Percentiles rank a stretch among this genome's conserved stretches.
Conservation (phyloP, 345 rosid species). For the Arabidopsis arenosa region DNA sequence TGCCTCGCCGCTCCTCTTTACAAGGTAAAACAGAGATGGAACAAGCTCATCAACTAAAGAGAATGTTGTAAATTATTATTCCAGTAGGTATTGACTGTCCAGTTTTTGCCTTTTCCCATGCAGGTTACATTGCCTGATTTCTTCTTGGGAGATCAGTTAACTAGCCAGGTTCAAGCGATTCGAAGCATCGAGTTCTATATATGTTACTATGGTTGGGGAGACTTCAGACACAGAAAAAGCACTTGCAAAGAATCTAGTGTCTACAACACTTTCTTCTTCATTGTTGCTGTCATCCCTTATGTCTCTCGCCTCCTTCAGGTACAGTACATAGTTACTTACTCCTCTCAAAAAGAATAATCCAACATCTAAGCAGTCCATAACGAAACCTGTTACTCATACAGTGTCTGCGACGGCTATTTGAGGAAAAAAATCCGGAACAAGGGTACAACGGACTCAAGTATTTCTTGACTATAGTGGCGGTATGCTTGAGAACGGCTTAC, state of each 20-base stretch:
- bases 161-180: slow-evolving; percentile 80
- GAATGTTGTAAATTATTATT: slow-evolving; percentile 10
- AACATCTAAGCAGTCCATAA: slow-evolving; percentile 11
- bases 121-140: slow-evolving; percentile 79
- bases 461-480: slow-evolving; percentile 64
- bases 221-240: slow-evolving; percentile 48
- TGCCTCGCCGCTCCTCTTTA: slow-evolving; percentile 47
- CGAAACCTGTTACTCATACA: slow-evolving; percentile 34
- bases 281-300: slow-evolving; percentile 64
- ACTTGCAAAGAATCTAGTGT: slow-evolving; percentile 40
- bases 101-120: background rate
- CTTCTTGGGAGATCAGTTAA: slow-evolving; percentile 74
- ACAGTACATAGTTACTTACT: slow-evolving; percentile 25
- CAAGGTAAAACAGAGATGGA: slow-evolving; percentile 36
- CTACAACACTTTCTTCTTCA: slow-evolving; percentile 54
- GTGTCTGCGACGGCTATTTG: slow-evolving; percentile 66
- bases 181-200: slow-evolving; percentile 72
- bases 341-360: background rate
- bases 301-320: slow-evolving; percentile 68
- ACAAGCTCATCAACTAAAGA: slow-evolving; percentile 3
- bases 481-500: slow-evolving; percentile 63
- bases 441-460: slow-evolving; percentile 67
- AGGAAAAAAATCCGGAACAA: slow-evolving; percentile 63
- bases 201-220: slow-evolving; percentile 79
- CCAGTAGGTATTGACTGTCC: background rate